A percentile compares a stretch with the other conserved stretches of the same genome.
phyloP scores from a whole-genome alignment of 2,329 filamentous ascomycete species.

The Penicillium paneum region DNA sequence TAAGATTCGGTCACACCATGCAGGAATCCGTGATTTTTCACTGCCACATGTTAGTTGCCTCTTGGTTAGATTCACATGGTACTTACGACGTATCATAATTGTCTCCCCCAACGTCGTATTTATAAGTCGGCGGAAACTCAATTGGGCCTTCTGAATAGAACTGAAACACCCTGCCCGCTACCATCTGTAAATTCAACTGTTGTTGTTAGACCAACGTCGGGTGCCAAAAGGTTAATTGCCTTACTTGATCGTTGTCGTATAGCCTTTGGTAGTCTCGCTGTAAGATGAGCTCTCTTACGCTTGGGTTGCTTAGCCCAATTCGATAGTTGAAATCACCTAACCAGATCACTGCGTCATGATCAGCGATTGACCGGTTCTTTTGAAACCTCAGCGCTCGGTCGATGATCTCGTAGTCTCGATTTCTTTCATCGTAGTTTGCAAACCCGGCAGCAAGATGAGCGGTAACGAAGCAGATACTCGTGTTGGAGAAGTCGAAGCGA shows the following conservation, averaged over 20 bases:
- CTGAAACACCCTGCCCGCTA: constrained; percentile 81
- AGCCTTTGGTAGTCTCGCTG: constrained; percentile 70
- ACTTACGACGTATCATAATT: constrained; percentile 84
- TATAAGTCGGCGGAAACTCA: constrained; percentile 89
- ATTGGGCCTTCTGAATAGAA: constrained; percentile 90
- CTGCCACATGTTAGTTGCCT: constrained; percentile 46
- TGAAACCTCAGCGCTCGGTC: constrained; percentile 85
- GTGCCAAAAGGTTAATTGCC: not conserved
- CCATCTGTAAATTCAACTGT: constrained; percentile 91
- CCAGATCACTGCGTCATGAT: constrained; percentile 91
- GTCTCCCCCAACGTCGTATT: constrained; percentile 85
- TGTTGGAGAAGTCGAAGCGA: constrained; percentile 89
- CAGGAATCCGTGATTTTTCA: constrained; percentile 90
- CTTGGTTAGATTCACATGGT: not conserved
- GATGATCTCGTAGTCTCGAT: constrained; percentile 88
- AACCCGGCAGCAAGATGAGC: constrained; percentile 95
- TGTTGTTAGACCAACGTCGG: constrained; percentile 11
- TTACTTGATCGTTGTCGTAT: constrained; percentile 86
- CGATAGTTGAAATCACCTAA: constrained; percentile 98
- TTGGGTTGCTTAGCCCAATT: constrained; percentile 78
- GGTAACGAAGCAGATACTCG: constrained; percentile 90
- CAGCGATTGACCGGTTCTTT: constrained; percentile 82
- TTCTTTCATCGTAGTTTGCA: constrained; percentile 92
- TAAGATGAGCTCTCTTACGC: constrained; percentile 70
- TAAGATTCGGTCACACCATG: constrained; percentile 93